Conservation (phyloP, 2,329 filamentous ascomycete species). For the Anthostomella pinea region DNA sequence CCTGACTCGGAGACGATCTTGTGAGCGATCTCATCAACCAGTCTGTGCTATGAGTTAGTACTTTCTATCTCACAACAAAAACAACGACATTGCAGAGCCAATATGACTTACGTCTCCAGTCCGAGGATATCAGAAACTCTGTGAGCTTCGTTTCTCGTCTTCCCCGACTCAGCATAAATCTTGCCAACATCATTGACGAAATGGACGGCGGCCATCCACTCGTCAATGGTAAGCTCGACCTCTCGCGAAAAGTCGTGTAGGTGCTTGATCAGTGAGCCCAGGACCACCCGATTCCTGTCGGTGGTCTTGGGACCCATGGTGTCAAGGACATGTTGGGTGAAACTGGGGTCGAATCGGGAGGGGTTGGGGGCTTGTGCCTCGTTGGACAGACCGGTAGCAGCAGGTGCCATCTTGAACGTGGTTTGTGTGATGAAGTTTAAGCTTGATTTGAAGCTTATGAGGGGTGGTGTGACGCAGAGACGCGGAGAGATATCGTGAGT, state of each 20-base stretch:
- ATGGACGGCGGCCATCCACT: conserved; percentile 73
- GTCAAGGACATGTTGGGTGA: conserved; percentile 71
- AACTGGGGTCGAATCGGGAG: conserved; percentile 67
- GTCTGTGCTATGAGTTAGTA: conserved; percentile 35
- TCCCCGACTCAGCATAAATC: conserved; percentile 51
- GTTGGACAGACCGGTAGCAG: conserved; percentile 28
- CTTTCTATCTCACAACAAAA: background rate
- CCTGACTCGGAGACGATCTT: conserved; percentile 60
- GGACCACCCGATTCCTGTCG: conserved; percentile 61
- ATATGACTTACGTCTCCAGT: conserved; percentile 60
- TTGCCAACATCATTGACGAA: conserved; percentile 74
- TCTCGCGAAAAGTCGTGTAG: conserved; percentile 78
- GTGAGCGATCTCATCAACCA: conserved; percentile 66
- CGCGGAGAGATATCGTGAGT: background rate
- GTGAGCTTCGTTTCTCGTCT: conserved; percentile 71
- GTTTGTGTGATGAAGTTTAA: background rate
- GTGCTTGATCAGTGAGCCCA: conserved; percentile 64
- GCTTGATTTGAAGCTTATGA: background rate
- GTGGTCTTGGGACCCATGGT: conserved; percentile 68
- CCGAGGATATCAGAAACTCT: conserved; percentile 72
- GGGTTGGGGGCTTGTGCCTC: conserved; percentile 27
- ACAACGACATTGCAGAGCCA: background rate
- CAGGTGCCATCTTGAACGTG: conserved; percentile 21
- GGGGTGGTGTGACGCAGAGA: background rate
- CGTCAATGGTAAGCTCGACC: conserved; percentile 71